A percentile compares a stretch with the other conserved stretches of the same genome.
Evolutionary conservation across 148 eudicot species (phyloP).

Genomic region (Nyssa sinensis): DNA sequence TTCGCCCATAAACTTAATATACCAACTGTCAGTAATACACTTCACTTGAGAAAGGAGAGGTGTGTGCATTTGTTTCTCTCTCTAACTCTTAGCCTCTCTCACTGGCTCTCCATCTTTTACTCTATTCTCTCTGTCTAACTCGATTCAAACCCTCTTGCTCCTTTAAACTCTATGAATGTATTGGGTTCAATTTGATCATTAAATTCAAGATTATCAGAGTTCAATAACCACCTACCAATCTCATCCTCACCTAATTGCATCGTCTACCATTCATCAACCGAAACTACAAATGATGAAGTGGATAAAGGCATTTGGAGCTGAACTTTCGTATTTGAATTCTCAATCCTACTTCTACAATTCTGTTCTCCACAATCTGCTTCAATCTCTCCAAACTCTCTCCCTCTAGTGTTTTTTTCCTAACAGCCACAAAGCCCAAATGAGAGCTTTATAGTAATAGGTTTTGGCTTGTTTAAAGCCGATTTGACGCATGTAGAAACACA

Average conservation of each 20-base stretch:
- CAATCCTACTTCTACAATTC: slow-evolving; percentile 55
- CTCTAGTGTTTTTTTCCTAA: slow-evolving; percentile 62
- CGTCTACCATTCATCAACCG: slow-evolving; percentile 96
- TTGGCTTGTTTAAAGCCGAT: slow-evolving; percentile 67
- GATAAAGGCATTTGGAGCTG: slow-evolving; percentile 67
- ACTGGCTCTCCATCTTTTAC: too few relatives aligned
- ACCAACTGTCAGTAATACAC: too few relatives aligned
- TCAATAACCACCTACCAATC: slow-evolving; percentile 68
- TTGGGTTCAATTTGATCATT: slow-evolving; percentile 58
- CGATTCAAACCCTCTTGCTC: slow-evolving; percentile 71
- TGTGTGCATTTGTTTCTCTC: too few relatives aligned
- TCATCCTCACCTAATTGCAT: slow-evolving; percentile 59
- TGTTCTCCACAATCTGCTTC: slow-evolving; percentile 65
- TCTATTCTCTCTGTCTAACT: too few relatives aligned
- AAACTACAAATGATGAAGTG: slow-evolving; percentile 53
- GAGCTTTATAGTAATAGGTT: slow-evolving; percentile 66
- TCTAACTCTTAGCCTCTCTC: too few relatives aligned
- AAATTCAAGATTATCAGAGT: slow-evolving; percentile 64
- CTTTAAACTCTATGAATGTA: slow-evolving; percentile 63
- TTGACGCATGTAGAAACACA: slow-evolving; percentile 79
- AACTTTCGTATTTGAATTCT: slow-evolving; percentile 40
- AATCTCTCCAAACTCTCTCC: slow-evolving; percentile 61
- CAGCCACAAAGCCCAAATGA: slow-evolving; percentile 95
- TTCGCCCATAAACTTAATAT: too few relatives aligned
- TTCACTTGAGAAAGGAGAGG: too few relatives aligned